Percentiles rank a stretch among this genome's conserved stretches.
These are phyloP conservation scores for Poa pratensis DNA, from an alignment of 176 grass and related monocot genomes.

Conservation along the genomic window DNA sequence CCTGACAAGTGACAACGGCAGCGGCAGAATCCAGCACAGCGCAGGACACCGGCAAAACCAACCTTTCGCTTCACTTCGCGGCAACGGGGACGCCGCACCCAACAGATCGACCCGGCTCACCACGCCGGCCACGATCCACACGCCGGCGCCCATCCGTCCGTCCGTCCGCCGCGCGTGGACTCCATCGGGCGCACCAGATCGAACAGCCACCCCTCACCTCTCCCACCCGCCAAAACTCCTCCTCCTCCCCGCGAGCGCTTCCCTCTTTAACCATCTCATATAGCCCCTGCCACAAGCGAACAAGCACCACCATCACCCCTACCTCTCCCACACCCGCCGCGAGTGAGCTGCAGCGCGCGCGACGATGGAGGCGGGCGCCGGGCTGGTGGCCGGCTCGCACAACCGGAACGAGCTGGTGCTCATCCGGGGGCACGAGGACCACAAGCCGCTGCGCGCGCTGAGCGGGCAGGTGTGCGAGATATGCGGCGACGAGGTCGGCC, in stretches of 20 bases:
- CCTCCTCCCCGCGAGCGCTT: neutral
- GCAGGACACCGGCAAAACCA: neutral
- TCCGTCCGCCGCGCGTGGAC: neutral
- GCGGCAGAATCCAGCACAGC: slow-evolving; percentile 24
- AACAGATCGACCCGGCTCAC: slow-evolving; percentile 50
- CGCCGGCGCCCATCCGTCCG: slow-evolving; percentile 1
- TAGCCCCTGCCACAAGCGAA: slow-evolving; percentile 59
- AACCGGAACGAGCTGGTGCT: slow-evolving; percentile 98
- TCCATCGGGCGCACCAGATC: slow-evolving; percentile 32
- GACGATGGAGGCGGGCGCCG: slow-evolving; percentile 79
- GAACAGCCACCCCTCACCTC: slow-evolving; percentile 58
- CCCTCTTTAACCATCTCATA: slow-evolving; percentile 41
- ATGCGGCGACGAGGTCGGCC: slow-evolving; percentile 85
- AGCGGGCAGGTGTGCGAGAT: slow-evolving; percentile 99
- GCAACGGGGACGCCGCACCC: slow-evolving; percentile 99
- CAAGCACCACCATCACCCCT: neutral
- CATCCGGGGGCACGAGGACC: slow-evolving; percentile 97
- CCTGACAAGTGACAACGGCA: neutral
- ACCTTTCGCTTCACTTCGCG: slow-evolving; percentile 82
- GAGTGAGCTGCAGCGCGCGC: neutral
- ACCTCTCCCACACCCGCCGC: neutral
- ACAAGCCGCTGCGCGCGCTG: slow-evolving; percentile 72
- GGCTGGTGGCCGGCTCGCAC: slow-evolving; percentile 88
- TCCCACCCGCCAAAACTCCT: slow-evolving; percentile 45
- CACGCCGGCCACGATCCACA: slow-evolving; percentile 40